Percentiles rank a stretch among this genome's conserved stretches.
phyloP scores from a whole-genome alignment of 2,329 filamentous ascomycete species.

The Pyrenophora tritici-repentis region DNA sequence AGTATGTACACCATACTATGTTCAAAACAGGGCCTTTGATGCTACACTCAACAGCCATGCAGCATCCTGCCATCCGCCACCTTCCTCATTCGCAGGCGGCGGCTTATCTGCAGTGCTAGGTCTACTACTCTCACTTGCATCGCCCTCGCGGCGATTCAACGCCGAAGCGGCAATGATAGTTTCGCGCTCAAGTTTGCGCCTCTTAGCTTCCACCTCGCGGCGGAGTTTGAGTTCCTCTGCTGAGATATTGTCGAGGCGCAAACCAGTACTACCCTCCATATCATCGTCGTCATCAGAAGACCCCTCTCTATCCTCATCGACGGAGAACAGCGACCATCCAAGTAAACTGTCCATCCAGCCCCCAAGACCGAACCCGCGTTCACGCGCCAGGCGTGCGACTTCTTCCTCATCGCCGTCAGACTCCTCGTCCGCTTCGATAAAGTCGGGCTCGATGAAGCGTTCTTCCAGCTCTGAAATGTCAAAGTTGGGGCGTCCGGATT shows the following conservation, averaged over 20 bases:
- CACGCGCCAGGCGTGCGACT: constrained; percentile 56
- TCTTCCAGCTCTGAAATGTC: constrained; percentile 34
- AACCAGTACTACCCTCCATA: constrained; percentile 29
- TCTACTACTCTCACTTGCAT: constrained; percentile 18
- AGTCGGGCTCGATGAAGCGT: constrained; percentile 52
- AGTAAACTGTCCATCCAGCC: constrained; percentile 63
- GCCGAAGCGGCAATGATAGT: constrained; percentile 43
- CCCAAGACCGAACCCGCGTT: constrained; percentile 61
- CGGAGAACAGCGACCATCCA: constrained; percentile 61
- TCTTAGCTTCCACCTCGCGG: constrained; percentile 45
- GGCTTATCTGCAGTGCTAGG: constrained; percentile 18
- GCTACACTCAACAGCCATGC: constrained; percentile 63
- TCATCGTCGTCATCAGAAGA: constrained; percentile 33
- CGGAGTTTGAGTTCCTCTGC: constrained; percentile 47
- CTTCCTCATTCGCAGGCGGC: constrained; percentile 31
- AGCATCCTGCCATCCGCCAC: constrained; percentile 63
- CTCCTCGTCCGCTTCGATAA: constrained; percentile 53
- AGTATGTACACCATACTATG: too few relatives aligned
- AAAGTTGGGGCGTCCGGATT: constrained; percentile 37
- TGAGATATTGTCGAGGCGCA: constrained; percentile 37
- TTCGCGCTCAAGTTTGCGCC: constrained; percentile 44
- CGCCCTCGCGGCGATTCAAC: not conserved
- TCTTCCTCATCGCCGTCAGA: constrained; percentile 58
- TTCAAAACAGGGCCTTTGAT: constrained; percentile 48
- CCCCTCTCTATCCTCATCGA: constrained; percentile 55